Base-by-base conservation (phyloP, 1,284 basidiomycete genomes). In the Schizophyllum commune region DNA sequence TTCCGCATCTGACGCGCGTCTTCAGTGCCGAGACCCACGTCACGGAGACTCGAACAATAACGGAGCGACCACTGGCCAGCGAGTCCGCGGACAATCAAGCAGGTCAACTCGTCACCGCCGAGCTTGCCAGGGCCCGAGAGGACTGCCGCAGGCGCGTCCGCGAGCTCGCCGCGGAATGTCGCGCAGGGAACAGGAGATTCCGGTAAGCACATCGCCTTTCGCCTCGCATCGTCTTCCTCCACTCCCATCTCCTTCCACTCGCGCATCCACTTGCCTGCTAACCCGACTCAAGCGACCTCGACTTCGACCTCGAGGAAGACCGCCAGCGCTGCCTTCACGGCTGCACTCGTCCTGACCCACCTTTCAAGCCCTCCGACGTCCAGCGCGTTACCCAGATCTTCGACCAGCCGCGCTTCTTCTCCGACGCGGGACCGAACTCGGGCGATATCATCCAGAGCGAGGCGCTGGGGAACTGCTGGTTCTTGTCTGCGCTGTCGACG, bases 401-500 rank as follows among this genome's bases (percentile, higher is more conserved):
- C 64, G 67, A 74, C 13, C 67, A 74, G 13, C 74, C 76, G 5
- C 64, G 66, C 5, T 78, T 78, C 66, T 74, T 73, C 64, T 62
- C 74, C 32, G 71, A 74, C 56, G 75, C 74, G 19, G 53, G 27
- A 4, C 68, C 68, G 1, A 60, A 65, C 58, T 68, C 68, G 5
- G 67, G 62, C 22, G 76, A 78, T 62, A 74, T 79, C 56, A 67
- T 73, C 13, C 77, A 79, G 68, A 77, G 77, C 17, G 20, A 53
- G 63, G 7, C 32, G 11, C 57, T 77, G 19, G 74, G 73, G 0
- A 70, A 79, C 60, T 78, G 77, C 62, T 79, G 76, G 76, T 76
- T 78, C 60, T 61, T 77, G 15, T 73, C 71, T 15, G 77, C 76
- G 0, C 65, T 78, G 27, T 71, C 75, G 3, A 74, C 71, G 9